These are phyloP conservation scores for Suillus paluster DNA, from an alignment of 768 basidiomycete genomes.

Conservation along the genomic window DNA sequence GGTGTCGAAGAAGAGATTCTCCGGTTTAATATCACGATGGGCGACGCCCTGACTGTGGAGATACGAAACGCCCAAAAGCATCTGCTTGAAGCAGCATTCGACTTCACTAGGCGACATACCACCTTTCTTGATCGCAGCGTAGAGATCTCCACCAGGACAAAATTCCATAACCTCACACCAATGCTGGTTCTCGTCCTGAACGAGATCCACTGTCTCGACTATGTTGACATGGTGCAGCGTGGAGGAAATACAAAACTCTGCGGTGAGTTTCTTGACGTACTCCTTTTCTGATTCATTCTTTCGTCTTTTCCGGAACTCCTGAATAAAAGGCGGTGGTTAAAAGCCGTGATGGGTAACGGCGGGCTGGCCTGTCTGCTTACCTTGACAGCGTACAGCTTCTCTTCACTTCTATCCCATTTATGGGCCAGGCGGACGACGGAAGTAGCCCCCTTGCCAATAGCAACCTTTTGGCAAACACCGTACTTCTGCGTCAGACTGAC, in stretches of 20 bases:
- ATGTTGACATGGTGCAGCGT: slow-evolving; percentile 93
- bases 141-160: slow-evolving; percentile 97
- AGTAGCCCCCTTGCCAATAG: slow-evolving; percentile 98
- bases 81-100: slow-evolving; percentile 98
- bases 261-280: slow-evolving; percentile 99
- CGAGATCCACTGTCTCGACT: slow-evolving; percentile 97
- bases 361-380: slow-evolving; percentile 46
- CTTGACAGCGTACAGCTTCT: slow-evolving; percentile 98
- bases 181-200: slow-evolving; percentile 95
- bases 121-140: slow-evolving; percentile 98
- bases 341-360: neutral
- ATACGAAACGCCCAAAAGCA: slow-evolving; percentile 85
- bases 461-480: slow-evolving; percentile 94
- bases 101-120: slow-evolving; percentile 90
- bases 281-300: slow-evolving; percentile 99
- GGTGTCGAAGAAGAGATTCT: slow-evolving; percentile 94
- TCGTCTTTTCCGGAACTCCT: slow-evolving; percentile 98
- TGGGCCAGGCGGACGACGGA: slow-evolving; percentile 95
- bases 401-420: slow-evolving; percentile 97
- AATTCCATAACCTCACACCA: slow-evolving; percentile 99
- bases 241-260: slow-evolving; percentile 98
- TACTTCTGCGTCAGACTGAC: slow-evolving; percentile 84
- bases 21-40: slow-evolving; percentile 97
- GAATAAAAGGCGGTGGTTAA: slow-evolving; percentile 5
- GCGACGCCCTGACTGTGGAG: slow-evolving; percentile 97